phyloP scores from a whole-genome alignment of 495 filamentous ascomycete genomes.

The Lophiostoma macrostomum region DNA sequence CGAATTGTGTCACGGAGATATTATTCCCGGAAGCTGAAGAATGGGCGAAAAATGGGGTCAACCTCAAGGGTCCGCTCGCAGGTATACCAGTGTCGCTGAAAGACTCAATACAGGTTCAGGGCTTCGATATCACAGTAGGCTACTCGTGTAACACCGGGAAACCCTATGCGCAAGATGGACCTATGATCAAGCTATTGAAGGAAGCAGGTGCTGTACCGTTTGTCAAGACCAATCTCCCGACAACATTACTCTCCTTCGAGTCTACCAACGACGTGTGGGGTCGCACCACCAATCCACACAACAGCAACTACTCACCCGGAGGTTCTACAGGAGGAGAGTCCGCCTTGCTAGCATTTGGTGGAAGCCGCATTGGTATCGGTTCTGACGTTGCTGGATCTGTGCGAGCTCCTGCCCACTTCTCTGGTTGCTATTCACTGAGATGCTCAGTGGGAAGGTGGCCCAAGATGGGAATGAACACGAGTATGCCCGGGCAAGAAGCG shows the following conservation, averaged over 20 bases:
- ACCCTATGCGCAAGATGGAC: slow-evolving; percentile 62
- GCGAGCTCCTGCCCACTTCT: slow-evolving; percentile 82
- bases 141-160: slow-evolving; percentile 72
- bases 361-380: slow-evolving; percentile 87
- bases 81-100: slow-evolving; percentile 89
- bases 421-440: slow-evolving; percentile 82
- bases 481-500: slow-evolving; percentile 93
- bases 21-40: slow-evolving; percentile 74
- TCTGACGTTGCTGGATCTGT: slow-evolving; percentile 94
- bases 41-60: slow-evolving; percentile 67
- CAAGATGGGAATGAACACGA: slow-evolving; percentile 77
- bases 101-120: slow-evolving; percentile 78
- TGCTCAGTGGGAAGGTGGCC: slow-evolving; percentile 98
- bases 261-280: slow-evolving; percentile 87
- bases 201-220: slow-evolving; percentile 95
- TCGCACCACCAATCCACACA: slow-evolving; percentile 78
- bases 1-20: slow-evolving; percentile 90
- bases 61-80: slow-evolving; percentile 78
- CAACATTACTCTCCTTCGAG: slow-evolving; percentile 89
- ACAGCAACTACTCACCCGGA: slow-evolving; percentile 78
- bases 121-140: slow-evolving; percentile 83
- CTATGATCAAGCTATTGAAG: slow-evolving; percentile 73
- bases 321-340: slow-evolving; percentile 89
- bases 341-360: slow-evolving; percentile 81
- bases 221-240: slow-evolving; percentile 92